Evolutionary conservation across 805 yeast species (phyloP).

Genomic region (Gaillardinia entomophila): DNA sequence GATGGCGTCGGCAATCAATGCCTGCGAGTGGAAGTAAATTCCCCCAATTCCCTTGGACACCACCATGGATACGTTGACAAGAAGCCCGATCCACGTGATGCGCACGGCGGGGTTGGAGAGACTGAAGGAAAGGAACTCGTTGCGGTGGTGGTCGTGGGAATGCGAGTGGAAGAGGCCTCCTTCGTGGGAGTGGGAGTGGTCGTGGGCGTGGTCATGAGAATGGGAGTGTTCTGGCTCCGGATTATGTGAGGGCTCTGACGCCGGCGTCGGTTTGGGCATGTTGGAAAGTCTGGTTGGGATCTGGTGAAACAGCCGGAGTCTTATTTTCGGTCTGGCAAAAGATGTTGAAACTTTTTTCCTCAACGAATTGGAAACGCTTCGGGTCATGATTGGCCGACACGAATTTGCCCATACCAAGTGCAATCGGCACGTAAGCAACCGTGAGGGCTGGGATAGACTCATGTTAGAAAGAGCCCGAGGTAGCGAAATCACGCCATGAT

Average conservation of each 20-base stretch:
- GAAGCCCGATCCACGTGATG: constrained; percentile 87
- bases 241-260: background rate
- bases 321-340: background rate
- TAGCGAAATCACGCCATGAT: background rate
- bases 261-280: background rate
- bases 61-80: constrained; percentile 83
- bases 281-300: background rate
- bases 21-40: constrained; percentile 87
- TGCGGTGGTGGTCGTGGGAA: constrained; percentile 39
- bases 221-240: constrained; percentile 3
- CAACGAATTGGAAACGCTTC: background rate
- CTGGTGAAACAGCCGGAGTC: background rate
- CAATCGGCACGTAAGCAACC: no score
- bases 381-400: no score
- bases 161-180: constrained; percentile 29
- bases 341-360: background rate
- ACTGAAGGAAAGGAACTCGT: constrained; percentile 30
- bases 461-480: no score
- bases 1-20: constrained; percentile 88
- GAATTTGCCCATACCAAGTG: no score
- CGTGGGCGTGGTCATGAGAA: constrained; percentile 4
- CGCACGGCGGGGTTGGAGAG: constrained; percentile 75
- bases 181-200: constrained; percentile 11
- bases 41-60: constrained; percentile 86
- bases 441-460: no score